Base-by-base conservation (phyloP, 306 rosid genomes). In the Casuarina glauca region DNA sequence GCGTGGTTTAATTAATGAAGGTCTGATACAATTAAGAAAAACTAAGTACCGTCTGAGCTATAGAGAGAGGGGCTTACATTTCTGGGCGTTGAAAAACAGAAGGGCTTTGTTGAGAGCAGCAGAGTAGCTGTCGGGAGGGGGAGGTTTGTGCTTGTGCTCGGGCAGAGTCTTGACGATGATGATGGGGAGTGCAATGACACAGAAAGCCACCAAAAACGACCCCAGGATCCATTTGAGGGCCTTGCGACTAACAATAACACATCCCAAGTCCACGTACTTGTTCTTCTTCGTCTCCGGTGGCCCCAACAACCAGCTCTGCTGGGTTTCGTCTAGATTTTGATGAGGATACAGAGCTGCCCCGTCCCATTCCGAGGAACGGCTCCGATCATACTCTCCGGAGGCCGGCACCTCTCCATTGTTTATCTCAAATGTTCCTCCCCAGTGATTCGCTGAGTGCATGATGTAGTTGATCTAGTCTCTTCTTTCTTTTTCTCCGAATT, bases 11-110 rank as follows among this genome's bases (percentile, higher is more conserved):
- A 46, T 44, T 44, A 46, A 46, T 9, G 50, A 11, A 46, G 50
- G 11, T 46, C 50, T 2, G 46, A 17, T 5, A 20, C 11, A 15
- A 12, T 17, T 66, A 3, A 48, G 10, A 70, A 4, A 45, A 46
- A 46, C 32, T 0, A 26, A 6, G 9, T 46, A 46, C 12, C 50
- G 70, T 9, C 16, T 9, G 15, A 13, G 4, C 1, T 19, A 54
- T 19, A 13, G 26, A 11, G 41, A 54, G 36, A 42, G 26, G 12
- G 1, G 46, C 89, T 58, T 82, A 90, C 91, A 90, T 85, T 88
- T 90, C 66, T 90, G 92, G 49, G 92, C 89, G 50, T 88, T 83
- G 86, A 88, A 90, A 87, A 90, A 90, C 64, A 85, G 83, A 1
- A 90, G 86, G 2, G 92, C 92, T 61, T 86, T 88, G 35, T 73